Conservation (phyloP, 2,329 filamentous ascomycete species). For the Cytospora paraplurivora region DNA sequence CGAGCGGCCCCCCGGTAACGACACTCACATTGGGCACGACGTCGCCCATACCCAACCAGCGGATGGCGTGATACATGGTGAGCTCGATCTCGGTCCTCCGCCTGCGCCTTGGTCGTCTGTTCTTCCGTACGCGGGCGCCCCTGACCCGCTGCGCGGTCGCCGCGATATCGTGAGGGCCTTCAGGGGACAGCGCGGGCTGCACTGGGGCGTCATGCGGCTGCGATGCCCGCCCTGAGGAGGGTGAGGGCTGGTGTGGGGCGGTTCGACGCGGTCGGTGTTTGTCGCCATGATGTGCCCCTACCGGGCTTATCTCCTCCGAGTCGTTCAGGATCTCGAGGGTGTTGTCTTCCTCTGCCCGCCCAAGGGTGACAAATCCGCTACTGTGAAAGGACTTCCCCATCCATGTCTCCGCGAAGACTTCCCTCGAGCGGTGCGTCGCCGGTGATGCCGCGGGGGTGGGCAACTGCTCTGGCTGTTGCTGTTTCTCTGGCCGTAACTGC, state of each 20-base stretch:
- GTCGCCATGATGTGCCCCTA: neutral
- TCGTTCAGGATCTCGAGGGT: neutral
- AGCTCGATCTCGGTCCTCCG: constrained; percentile 16
- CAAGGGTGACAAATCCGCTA: neutral
- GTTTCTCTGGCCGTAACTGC: neutral
- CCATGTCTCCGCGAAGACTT: neutral
- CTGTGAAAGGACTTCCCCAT: neutral
- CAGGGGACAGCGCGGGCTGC: neutral
- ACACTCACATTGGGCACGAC: constrained; percentile 19
- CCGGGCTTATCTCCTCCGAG: neutral
- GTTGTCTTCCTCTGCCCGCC: neutral
- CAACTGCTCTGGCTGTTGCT: neutral
- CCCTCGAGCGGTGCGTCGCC: neutral
- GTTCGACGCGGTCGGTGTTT: neutral
- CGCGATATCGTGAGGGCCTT: neutral
- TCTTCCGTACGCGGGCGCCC: neutral
- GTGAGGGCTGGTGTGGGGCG: neutral
- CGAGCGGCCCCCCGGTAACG: constrained; percentile 9
- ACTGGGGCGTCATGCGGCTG: neutral
- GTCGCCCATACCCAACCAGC: constrained; percentile 10
- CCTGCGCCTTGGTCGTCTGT: neutral
- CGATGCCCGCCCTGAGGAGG: neutral
- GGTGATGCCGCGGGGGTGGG: neutral
- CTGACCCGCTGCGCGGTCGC: neutral
- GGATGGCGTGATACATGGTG: constrained; percentile 11